Evolutionary conservation across 352 stramenopile genomes (phyloP), one percentile per base, ranked within the genome.

Genomic region (Pythium brassicae): DNA sequence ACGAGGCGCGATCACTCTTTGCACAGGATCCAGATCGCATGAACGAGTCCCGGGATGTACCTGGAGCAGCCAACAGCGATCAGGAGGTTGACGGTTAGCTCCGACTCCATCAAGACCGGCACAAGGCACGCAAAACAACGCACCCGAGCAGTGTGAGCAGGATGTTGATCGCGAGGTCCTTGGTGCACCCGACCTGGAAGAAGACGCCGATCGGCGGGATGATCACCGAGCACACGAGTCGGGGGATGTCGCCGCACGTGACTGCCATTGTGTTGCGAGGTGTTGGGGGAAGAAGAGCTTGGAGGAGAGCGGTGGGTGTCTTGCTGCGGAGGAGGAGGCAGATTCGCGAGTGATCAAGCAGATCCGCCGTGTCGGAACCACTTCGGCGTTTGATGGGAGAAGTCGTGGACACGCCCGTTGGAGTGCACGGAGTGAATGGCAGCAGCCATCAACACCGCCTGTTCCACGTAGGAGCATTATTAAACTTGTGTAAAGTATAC

Each of bases 11-110:
- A 8, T 37, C 73, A 89, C 64, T 88, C 67, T 62, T 77, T 83
- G 50, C 87, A 71, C 27, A 89, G 67, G 51, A 89, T 89, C 59
- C 84, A 89, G 44, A 89, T 75, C 22, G 78, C 78, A 56, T 89
- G 78, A 56, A 89, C 81, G 54, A 89, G 62, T n/a, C 78, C 78
- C n/a, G 76, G 76, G 51, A 87, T 68, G 63, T 86, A 86, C 2
- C 76, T 86, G 55, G n/a, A n/a, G n/a, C 48, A 53, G 4, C 26
- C 23, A 46, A 40, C 2, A 10, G 17, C 4, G 10, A 10, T 35
- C 5, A 10, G 10, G 29, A 35, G 5, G 29, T 4, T 10, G 29
- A 10, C 10, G 29, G 29, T 35, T 10, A 35, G 29, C 29, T 35
- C n/a, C n/a, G n/a, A n/a, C n/a, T 35, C 10, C 29, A 10, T 35